Percentiles rank a stretch among this genome's conserved stretches.
These are phyloP conservation scores for Aschersonia sp. DNA, from an alignment of 2,329 filamentous ascomycete species.

Conservation along the genomic window DNA sequence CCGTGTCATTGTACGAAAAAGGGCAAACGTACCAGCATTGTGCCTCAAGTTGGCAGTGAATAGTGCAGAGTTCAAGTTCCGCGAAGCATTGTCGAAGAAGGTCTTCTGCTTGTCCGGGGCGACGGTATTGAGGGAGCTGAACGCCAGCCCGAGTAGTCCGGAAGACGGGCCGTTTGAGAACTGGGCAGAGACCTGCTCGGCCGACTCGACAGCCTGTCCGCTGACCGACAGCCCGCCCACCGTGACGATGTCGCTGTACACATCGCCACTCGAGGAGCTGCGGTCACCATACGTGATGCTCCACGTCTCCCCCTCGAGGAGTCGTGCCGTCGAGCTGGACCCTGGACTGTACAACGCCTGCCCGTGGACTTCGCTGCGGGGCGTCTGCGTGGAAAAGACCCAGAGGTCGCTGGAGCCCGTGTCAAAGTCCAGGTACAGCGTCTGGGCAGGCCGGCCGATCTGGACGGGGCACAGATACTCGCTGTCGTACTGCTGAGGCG, in stretches of 20 bases:
- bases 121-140: constrained; percentile 27
- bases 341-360: constrained; percentile 25
- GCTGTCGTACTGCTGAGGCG: constrained; percentile 5
- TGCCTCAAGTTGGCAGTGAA: constrained; percentile 57
- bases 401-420: constrained; percentile 14
- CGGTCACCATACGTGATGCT: constrained; percentile 28
- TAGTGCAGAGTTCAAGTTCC: constrained; percentile 19
- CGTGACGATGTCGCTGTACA: constrained; percentile 27
- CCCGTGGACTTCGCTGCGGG: constrained; percentile 17
- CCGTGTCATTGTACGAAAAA: no score
- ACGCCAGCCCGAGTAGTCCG: constrained; percentile 29
- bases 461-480: constrained; percentile 7
- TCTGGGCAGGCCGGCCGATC: constrained; percentile 9
- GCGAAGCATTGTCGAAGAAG: constrained; percentile 21
- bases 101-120: constrained; percentile 24
- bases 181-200: constrained; percentile 22
- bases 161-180: constrained; percentile 26
- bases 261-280: constrained; percentile 25
- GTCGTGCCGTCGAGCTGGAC: constrained; percentile 21
- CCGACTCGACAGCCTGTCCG: constrained; percentile 27
- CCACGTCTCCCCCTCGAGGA: constrained; percentile 24
- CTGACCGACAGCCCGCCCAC: constrained; percentile 25
- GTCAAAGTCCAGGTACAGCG: constrained; percentile 8
- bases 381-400: constrained; percentile 28
- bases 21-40: constrained; percentile 11